phyloP scores from a whole-genome alignment of 257 asterid species.

The Echium plantagineum region DNA sequence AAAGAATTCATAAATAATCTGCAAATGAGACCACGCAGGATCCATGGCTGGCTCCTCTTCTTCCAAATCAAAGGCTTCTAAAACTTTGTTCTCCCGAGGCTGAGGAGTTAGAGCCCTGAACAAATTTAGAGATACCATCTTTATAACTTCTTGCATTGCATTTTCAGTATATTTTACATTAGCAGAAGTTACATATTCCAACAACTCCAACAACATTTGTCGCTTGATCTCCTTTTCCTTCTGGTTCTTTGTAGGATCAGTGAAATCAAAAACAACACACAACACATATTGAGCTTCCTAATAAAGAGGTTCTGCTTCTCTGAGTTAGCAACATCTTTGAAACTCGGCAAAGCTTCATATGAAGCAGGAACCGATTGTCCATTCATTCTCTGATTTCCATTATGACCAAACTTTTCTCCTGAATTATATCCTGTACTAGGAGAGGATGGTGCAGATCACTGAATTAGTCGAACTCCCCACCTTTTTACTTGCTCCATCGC shows the following conservation, averaged over 20 bases:
- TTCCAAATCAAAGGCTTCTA: conserved; percentile 24
- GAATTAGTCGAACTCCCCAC: conserved; percentile 5
- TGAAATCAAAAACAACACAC: conserved; percentile 17
- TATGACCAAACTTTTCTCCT: conserved; percentile 6
- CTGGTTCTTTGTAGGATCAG: conserved; percentile 16
- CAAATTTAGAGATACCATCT: conserved; percentile 22
- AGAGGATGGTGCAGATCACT: conserved; percentile 19
- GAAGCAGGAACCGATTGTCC: conserved; percentile 5
- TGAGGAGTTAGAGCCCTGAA: conserved; percentile 27
- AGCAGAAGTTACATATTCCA: conserved; percentile 22
- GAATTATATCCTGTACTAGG: conserved; percentile 7
- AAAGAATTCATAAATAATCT: conserved; percentile 19
- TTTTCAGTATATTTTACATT: conserved; percentile 21
- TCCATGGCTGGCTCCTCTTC: conserved; percentile 28
- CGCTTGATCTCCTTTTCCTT: conserved; percentile 30
- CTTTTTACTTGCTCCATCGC: conserved; percentile 14
- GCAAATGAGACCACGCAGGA: conserved; percentile 29
- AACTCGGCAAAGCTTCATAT: conserved; percentile 19
- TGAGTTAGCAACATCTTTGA: conserved; percentile 15
- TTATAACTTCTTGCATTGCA: conserved; percentile 15
- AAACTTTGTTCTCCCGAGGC: conserved; percentile 19
- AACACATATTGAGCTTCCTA: conserved; percentile 20
- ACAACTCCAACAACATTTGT: conserved; percentile 22
- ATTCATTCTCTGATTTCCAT: conserved; percentile 6
- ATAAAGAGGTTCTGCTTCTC: conserved; percentile 23